Percentiles rank a stretch among this genome's conserved stretches.
Evolutionary conservation across 305 asterid species (phyloP).

Genomic region (Fraxinus platypoda): DNA sequence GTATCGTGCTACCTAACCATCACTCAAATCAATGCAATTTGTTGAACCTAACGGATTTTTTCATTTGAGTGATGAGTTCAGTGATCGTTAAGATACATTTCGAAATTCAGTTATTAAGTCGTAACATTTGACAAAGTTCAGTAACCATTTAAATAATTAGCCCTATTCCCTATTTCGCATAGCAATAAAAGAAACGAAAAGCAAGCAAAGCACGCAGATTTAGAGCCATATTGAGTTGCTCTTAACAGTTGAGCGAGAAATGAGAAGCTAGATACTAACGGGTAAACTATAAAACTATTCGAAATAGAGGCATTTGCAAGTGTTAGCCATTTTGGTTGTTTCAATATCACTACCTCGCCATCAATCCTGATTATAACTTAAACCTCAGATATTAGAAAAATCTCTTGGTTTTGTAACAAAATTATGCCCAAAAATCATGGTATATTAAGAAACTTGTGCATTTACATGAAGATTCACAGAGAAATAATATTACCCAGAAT

Average conservation of each 20-base stretch:
- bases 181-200: background rate
- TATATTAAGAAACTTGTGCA: background rate
- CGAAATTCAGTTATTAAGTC: too few relatives aligned
- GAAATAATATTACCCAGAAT: conserved; percentile 61
- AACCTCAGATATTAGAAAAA: conserved; percentile 15
- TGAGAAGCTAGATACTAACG: background rate
- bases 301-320: conserved; percentile 36
- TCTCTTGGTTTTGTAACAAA: background rate
- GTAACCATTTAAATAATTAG: too few relatives aligned
- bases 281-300: conserved; percentile 18
- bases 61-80: too few relatives aligned
- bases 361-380: conserved; percentile 51
- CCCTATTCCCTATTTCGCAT: background rate
- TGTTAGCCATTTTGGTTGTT: conserved; percentile 53
- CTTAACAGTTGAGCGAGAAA: background rate
- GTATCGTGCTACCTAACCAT: too few relatives aligned
- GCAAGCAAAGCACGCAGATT: background rate
- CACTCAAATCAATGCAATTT: too few relatives aligned
- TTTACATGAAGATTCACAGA: background rate
- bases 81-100: too few relatives aligned
- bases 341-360: conserved; percentile 75
- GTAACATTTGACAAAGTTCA: too few relatives aligned
- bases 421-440: background rate
- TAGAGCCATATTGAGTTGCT: background rate
- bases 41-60: too few relatives aligned